Conservation (phyloP, 768 basidiomycete genomes). For the Auricularia sp. region DNA sequence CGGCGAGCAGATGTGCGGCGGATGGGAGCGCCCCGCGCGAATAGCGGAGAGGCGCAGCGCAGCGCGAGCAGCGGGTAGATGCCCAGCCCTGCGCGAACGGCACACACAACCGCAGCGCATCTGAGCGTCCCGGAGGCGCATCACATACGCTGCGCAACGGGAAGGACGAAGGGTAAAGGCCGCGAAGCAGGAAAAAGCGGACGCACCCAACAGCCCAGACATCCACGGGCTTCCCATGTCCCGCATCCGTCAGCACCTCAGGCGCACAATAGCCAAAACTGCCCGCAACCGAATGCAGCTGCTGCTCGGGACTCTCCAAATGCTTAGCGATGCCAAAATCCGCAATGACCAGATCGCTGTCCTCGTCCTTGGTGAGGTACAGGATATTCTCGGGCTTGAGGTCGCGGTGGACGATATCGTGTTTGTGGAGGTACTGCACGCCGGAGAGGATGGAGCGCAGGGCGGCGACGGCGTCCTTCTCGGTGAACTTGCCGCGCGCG, state of each 20-base stretch:
- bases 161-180: too few species aligned
- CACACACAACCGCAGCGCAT: too few species aligned
- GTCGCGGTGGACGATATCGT: conserved; percentile 93
- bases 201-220: conserved; percentile 87
- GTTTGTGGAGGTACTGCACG: conserved; percentile 79
- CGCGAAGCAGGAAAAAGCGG: too few species aligned
- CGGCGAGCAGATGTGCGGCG: too few species aligned
- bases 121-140: too few species aligned
- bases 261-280: conserved; percentile 89
- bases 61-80: too few species aligned
- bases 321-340: conserved; percentile 99
- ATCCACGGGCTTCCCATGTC: conserved; percentile 88
- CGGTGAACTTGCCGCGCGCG: conserved; percentile 83
- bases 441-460: conserved; percentile 75
- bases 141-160: too few species aligned
- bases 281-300: conserved; percentile 62
- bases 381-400: conserved; percentile 98
- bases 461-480: conserved; percentile 76
- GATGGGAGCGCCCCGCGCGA: too few species aligned
- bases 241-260: conserved; percentile 68
- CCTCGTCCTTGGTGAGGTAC: conserved; percentile 63
- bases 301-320: conserved; percentile 58
- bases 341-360: conserved; percentile 86
- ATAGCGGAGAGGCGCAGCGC: too few species aligned
- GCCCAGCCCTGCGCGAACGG: too few species aligned